Percentiles rank a stretch among this genome's conserved stretches.
phyloP scores from a whole-genome alignment of 345 rosid genomes.

The Hibiscus syriacus region DNA sequence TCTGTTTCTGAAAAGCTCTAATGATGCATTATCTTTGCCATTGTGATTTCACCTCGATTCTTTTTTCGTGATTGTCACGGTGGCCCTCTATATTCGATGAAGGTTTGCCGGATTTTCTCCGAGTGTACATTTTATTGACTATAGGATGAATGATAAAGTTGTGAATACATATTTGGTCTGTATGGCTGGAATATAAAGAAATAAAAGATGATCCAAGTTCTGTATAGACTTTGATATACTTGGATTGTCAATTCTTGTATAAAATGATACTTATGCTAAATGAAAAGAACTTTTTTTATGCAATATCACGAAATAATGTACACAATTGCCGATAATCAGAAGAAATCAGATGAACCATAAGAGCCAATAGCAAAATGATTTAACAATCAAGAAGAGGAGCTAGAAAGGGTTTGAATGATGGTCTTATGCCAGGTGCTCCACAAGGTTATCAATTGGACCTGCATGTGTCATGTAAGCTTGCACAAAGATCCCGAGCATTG shows the following conservation, averaged over 20 bases:
- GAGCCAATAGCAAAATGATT: not conserved
- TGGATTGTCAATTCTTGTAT: conserved; percentile 5
- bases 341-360: too few species aligned
- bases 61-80: conserved; percentile 2
- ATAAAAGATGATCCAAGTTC: conserved; percentile 12
- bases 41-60: conserved; percentile 7
- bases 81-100: conserved; percentile 7
- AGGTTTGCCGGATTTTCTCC: not conserved
- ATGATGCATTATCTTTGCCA: not conserved
- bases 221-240: conserved; percentile 6
- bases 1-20: not conserved
- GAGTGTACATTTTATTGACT: conserved; percentile 32
- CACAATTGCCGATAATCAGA: too few species aligned
- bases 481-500: conserved; percentile 75
- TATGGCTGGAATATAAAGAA: conserved; percentile 12
- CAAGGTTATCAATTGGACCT: conserved; percentile 88
- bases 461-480: conserved; percentile 81
- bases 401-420: conserved; percentile 65
- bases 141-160: conserved; percentile 24
- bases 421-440: conserved; percentile 92
- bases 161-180: conserved; percentile 10
- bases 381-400: conserved; percentile 23
- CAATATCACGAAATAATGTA: too few species aligned
- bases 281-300: too few species aligned
- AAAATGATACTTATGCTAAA: conserved; percentile 2